Conservation (phyloP, 2,329 filamentous ascomycete genomes). For the Claviceps lovelessii region DNA sequence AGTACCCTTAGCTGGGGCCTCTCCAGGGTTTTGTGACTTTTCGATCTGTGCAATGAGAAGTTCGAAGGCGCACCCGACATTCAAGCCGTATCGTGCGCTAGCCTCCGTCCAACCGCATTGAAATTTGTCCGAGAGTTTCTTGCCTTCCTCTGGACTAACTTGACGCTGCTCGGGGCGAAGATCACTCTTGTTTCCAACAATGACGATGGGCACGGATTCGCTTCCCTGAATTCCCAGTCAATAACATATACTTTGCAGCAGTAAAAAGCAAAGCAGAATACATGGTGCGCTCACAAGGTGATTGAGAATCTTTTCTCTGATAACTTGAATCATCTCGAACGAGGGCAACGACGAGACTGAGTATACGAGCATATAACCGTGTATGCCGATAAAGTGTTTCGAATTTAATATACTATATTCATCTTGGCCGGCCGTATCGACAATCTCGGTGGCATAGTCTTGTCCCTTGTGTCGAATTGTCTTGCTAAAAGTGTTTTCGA, state of each 20-base stretch:
- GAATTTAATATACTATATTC: slow-evolving; percentile 98
- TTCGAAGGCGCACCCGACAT: slow-evolving; percentile 86
- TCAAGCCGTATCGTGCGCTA: slow-evolving; percentile 85
- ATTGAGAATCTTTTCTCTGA: slow-evolving; percentile 93
- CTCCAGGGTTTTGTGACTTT: slow-evolving; percentile 78
- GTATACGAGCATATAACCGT: slow-evolving; percentile 97
- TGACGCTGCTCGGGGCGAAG: slow-evolving; percentile 85
- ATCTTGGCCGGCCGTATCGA: slow-evolving; percentile 96
- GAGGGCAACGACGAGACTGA: slow-evolving; percentile 89
- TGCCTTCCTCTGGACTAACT: slow-evolving; percentile 73
- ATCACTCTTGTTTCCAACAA: slow-evolving; percentile 96
- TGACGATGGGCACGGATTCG: slow-evolving; percentile 80
- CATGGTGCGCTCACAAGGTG: slow-evolving; percentile 55
- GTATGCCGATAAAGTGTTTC: slow-evolving; percentile 97
- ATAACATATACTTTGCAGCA: not conserved
- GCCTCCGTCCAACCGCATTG: slow-evolving; percentile 92
- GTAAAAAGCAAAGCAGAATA: not conserved
- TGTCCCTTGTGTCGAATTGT: slow-evolving; percentile 85
- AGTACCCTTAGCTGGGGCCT: slow-evolving; percentile 67
- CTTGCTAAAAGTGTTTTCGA: slow-evolving; percentile 97
- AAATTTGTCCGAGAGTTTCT: slow-evolving; percentile 70
- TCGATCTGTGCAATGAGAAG: slow-evolving; percentile 90
- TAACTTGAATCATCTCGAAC: slow-evolving; percentile 94
- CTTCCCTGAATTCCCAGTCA: slow-evolving; percentile 47
- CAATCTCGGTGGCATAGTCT: slow-evolving; percentile 91